phyloP scores from a whole-genome alignment of 225 moss, liverwort and hornwort genomes.

The Bryum argenteum region DNA sequence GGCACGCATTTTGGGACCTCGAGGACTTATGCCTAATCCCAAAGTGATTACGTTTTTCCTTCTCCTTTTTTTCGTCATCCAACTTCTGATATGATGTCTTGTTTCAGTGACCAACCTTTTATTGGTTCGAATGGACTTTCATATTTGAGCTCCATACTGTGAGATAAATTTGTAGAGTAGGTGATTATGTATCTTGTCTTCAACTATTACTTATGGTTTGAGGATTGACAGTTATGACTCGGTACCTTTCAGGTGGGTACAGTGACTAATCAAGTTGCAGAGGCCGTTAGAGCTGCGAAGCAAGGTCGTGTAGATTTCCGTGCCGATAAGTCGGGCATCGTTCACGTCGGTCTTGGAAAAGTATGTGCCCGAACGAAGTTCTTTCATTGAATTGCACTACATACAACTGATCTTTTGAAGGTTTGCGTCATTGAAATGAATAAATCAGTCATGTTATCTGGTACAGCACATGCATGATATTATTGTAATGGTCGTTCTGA shows the following conservation, averaged over 20 bases:
- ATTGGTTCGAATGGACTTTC: not conserved
- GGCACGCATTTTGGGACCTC: constrained; percentile 94
- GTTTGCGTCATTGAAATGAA: not conserved
- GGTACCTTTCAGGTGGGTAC: constrained; percentile 72
- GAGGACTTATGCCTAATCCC: constrained; percentile 99
- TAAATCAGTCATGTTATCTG: constrained; percentile 1
- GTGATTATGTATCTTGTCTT: not conserved
- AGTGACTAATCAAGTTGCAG: constrained; percentile 84
- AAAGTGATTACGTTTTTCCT: constrained; percentile 57
- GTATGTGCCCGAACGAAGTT: constrained; percentile 32
- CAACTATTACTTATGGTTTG: not conserved
- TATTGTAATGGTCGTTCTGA: constrained; percentile 18
- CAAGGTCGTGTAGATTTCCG: constrained; percentile 96
- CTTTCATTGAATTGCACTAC: not conserved
- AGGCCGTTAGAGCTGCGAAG: constrained; percentile 93
- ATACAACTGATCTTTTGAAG: not conserved
- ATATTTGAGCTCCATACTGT: not conserved
- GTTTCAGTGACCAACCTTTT: not conserved
- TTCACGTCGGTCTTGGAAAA: constrained; percentile 95
- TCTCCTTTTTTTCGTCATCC: constrained; percentile 7
- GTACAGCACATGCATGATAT: constrained; percentile 10
- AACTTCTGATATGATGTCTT: not conserved
- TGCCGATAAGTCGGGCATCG: constrained; percentile 90
- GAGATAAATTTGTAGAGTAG: not conserved
- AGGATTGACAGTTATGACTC: constrained; percentile 9